Evolutionary conservation across 345 rosid species (phyloP).

Genomic region (Eucalyptus dawsonii): DNA sequence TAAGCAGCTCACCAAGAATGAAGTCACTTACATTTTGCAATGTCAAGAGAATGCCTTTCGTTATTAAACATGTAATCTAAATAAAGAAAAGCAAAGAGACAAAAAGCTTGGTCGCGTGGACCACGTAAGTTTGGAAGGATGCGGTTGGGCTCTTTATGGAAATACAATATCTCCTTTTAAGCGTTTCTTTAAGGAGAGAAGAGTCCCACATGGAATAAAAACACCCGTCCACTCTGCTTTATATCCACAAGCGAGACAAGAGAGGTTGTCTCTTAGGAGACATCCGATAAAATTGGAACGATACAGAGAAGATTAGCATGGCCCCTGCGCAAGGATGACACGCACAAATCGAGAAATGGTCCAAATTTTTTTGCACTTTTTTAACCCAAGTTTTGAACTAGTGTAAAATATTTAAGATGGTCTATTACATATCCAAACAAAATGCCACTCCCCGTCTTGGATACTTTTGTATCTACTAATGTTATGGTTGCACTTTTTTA

Average conservation of each 20-base stretch:
- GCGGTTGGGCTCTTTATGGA: background rate
- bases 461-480: no score
- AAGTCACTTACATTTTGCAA: background rate
- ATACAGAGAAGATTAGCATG: background rate
- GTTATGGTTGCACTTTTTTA: background rate
- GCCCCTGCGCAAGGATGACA: background rate
- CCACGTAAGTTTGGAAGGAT: background rate
- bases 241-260: fast-evolving
- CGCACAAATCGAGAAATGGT: background rate
- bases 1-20: background rate
- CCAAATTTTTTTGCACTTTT: background rate
- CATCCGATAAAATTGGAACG: background rate
- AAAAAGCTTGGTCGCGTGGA: background rate
- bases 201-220: background rate
- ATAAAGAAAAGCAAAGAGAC: background rate
- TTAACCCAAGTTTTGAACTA: background rate
- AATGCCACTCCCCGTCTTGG: no score
- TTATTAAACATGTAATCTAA: background rate
- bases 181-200: background rate
- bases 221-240: fast-evolving
- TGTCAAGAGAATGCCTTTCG: no score
- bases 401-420: no score
- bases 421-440: no score
- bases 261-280: background rate
- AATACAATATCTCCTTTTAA: background rate